These are phyloP conservation scores for Salicornia ramosissima DNA, from an alignment of 148 eudicot genomes.

Conservation along the genomic window DNA sequence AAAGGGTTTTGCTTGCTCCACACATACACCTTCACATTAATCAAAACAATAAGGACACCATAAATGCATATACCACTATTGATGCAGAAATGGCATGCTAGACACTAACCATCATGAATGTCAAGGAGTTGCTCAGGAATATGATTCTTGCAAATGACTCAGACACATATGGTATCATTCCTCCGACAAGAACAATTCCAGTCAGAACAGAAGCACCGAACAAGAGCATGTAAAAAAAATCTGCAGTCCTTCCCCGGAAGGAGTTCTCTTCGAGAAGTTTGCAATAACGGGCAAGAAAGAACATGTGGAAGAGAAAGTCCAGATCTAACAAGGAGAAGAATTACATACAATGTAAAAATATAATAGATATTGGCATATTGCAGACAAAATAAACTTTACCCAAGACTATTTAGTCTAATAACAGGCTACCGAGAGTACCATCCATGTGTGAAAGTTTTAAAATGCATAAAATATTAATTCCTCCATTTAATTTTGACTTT, in stretches of 20 bases:
- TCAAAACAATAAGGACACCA: slow-evolving; percentile 5
- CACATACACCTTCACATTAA: slow-evolving; percentile 67
- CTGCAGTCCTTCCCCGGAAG: slow-evolving; percentile 91
- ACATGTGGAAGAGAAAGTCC: slow-evolving; percentile 98
- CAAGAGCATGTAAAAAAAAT: slow-evolving; percentile 94
- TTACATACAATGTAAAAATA: slow-evolving; percentile 13
- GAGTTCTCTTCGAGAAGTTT: slow-evolving; percentile 98
- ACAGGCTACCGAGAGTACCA: background rate
- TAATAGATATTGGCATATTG: background rate
- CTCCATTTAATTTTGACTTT: background rate
- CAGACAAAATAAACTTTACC: background rate
- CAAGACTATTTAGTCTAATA: too few species aligned
- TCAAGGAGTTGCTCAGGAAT: slow-evolving; percentile 93
- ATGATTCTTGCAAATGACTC: slow-evolving; percentile 89
- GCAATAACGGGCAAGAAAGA: slow-evolving; percentile 96
- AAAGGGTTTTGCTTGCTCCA: slow-evolving; percentile 99
- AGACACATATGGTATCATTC: slow-evolving; percentile 91
- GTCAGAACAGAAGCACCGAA: slow-evolving; percentile 91
- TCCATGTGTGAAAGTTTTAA: background rate
- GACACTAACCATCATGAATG: slow-evolving; percentile 88
- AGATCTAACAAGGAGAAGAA: slow-evolving; percentile 44
- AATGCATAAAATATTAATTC: background rate
- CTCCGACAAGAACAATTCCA: slow-evolving; percentile 88
- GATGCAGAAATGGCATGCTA: background rate
- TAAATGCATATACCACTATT: background rate